Percentiles rank a stretch among this genome's conserved stretches.
phyloP scores from a whole-genome alignment of 192 early-diverging fungal species.

The Endogone sp. region DNA sequence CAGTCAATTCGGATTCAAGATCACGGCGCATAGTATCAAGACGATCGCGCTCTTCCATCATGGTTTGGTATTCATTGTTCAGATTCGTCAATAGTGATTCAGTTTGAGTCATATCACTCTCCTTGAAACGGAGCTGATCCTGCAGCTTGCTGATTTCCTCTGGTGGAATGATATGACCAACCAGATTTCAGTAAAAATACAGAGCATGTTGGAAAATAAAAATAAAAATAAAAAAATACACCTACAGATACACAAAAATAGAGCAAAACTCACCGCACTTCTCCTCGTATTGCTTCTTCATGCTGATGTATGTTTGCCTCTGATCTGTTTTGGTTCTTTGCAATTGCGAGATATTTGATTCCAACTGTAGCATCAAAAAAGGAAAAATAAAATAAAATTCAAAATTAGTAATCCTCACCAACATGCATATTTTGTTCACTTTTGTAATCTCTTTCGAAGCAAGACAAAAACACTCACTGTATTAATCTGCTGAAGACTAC shows the following conservation, averaged over 20 bases:
- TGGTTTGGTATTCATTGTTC: conserved; percentile 18
- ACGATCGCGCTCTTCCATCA: conserved; percentile 32
- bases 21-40: conserved; percentile 18
- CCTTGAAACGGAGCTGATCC: conserved; percentile 28
- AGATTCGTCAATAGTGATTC: conserved; percentile 24
- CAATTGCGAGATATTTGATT: conserved; percentile 30
- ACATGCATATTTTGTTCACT: no score
- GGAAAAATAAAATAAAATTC: neutral
- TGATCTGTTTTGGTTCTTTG: conserved; percentile 31
- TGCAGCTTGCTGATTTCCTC: conserved; percentile 41
- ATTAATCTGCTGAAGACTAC: conserved; percentile 35
- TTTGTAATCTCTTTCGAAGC: neutral
- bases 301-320: conserved; percentile 34
- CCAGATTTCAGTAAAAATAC: no score
- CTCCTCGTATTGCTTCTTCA: conserved; percentile 34
- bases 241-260: no score
- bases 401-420: neutral
- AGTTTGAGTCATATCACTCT: conserved; percentile 25
- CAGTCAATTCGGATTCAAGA: conserved; percentile 22
- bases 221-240: no score
- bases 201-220: neutral
- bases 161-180: conserved; percentile 2
- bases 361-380: conserved; percentile 26
- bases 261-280: conserved; percentile 31
- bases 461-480: conserved; percentile 13